Evolutionary conservation across 164 flowering plant species (phyloP).

Genomic region (Tetrastigma voinierianum): DNA sequence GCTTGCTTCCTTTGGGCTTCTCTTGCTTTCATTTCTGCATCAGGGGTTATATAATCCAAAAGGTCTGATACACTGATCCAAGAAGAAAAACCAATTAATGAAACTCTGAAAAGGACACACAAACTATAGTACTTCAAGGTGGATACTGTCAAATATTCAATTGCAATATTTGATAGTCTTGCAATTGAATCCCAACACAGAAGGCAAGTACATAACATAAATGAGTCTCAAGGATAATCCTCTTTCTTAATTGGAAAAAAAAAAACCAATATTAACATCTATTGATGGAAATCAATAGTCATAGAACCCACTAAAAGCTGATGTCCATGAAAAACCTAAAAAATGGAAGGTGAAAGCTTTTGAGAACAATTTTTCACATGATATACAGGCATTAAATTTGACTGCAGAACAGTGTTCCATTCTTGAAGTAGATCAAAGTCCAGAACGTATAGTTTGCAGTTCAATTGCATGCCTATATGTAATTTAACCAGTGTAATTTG

Average conservation of each 20-base stretch:
- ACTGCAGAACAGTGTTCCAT: background rate
- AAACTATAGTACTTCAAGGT: background rate
- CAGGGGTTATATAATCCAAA: constrained; percentile 85
- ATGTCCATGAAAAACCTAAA: too few relatives aligned
- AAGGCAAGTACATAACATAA: accelerated
- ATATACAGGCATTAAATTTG: background rate
- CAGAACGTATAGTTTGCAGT: background rate
- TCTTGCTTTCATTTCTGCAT: constrained; percentile 73
- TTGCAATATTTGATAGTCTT: too few relatives aligned
- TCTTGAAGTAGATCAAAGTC: background rate
- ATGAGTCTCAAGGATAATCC: too few relatives aligned
- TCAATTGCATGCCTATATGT: background rate
- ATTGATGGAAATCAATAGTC: too few relatives aligned
- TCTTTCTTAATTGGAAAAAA: too few relatives aligned
- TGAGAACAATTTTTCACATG: too few relatives aligned
- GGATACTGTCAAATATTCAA: background rate
- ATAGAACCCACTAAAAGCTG: too few relatives aligned
- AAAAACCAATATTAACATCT: too few relatives aligned
- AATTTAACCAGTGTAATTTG: background rate
- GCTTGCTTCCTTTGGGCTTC: constrained; percentile 76
- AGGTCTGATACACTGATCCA: constrained; percentile 83
- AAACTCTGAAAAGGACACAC: background rate
- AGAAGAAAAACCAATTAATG: constrained; percentile 5
- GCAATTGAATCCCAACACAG: too few relatives aligned
- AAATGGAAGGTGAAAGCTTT: too few relatives aligned